Base-by-base conservation (phyloP, 768 basidiomycete species). In the Lactarius akahatsu region DNA sequence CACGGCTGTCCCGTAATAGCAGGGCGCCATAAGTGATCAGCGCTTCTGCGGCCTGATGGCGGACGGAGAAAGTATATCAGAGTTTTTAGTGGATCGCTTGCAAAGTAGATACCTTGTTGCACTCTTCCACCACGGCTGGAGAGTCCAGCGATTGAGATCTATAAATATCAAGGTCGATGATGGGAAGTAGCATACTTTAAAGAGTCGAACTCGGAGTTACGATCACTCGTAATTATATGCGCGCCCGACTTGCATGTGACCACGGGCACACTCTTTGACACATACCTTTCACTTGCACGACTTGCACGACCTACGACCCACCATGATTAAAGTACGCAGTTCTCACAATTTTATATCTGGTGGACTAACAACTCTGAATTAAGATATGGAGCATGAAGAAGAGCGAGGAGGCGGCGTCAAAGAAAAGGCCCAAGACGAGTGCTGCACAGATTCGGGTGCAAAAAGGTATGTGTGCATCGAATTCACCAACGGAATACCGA, bases 381-480 rank as follows among this genome's bases (percentile, higher is more conserved):
- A 70, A 99, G 97, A 98, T 99, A 74, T 98, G 97, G 91, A 93
- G 89, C 71, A 94, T 99, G 91, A 98, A 98, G 88, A 98, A 98
- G 89, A 92, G 90, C 73, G 94, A 98, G 82, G 94, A 98, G 74
- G 92, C 92, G 63, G 94, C 95, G 62, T 89, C 93, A 7, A 98
- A 94, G 91, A 96, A 88, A 87, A 93, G 91, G 83, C 97, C 97
- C 54, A 98, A 96, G 86, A 97, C 94, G 55, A 94, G 92, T 74
- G 96, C 97, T 18, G 97, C 97, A 34, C 96, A 98, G 79, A 92
- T 99, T 76, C 86, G 97, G 64, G 96, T 99, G n/a, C 97, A 99
- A 84, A 99, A 98, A 83, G 97, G 97, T 94, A 67, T 65, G 97
- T 94, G 67, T 65, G 80, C 71, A 30, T 36, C 52, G 16, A 11